Percentiles rank a stretch among this genome's conserved stretches.
Evolutionary conservation across 805 yeast genomes (phyloP).

Genomic region (Cyberlindnera saturnus): DNA sequence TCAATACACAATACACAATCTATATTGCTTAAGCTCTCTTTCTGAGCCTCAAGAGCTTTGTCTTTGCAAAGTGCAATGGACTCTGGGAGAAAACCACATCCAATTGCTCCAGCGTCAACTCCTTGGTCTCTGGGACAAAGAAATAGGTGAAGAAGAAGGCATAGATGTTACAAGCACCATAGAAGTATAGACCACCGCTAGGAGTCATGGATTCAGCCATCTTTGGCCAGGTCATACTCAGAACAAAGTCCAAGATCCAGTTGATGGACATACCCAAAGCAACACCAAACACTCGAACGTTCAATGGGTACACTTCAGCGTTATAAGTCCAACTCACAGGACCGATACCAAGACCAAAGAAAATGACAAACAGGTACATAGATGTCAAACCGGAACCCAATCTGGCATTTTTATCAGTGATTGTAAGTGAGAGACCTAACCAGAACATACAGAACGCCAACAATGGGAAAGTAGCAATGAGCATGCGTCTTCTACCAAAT

Average conservation of each 20-base stretch:
- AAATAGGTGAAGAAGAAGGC: slow-evolving; percentile 34
- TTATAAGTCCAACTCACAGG: slow-evolving; percentile 50
- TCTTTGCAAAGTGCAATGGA: background rate
- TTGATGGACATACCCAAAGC: slow-evolving; percentile 45
- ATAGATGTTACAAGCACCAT: slow-evolving; percentile 46
- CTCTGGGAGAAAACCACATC: slow-evolving; percentile 9
- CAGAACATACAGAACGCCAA: slow-evolving; percentile 50
- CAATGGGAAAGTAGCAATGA: slow-evolving; percentile 53
- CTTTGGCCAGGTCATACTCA: slow-evolving; percentile 53
- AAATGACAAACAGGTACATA: slow-evolving; percentile 38
- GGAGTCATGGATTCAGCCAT: slow-evolving; percentile 38
- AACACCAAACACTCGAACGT: slow-evolving; percentile 46
- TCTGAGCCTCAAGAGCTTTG: too few relatives aligned
- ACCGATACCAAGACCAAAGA: slow-evolving; percentile 47
- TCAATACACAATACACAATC: too few relatives aligned
- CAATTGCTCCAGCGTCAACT: slow-evolving; percentile 62
- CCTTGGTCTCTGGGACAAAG: slow-evolving; percentile 57
- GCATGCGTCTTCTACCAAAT: slow-evolving; percentile 45
- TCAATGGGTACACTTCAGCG: slow-evolving; percentile 48
- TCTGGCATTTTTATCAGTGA: slow-evolving; percentile 30
- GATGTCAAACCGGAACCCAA: slow-evolving; percentile 39
- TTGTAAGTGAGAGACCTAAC: slow-evolving; percentile 42
- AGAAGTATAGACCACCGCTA: slow-evolving; percentile 45
- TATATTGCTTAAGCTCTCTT: too few relatives aligned
- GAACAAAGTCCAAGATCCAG: slow-evolving; percentile 34